Evolutionary conservation across 2,329 filamentous ascomycete genomes (phyloP), one percentile per base, ranked within the genome.

Genomic region (Pezicula carpinea): DNA sequence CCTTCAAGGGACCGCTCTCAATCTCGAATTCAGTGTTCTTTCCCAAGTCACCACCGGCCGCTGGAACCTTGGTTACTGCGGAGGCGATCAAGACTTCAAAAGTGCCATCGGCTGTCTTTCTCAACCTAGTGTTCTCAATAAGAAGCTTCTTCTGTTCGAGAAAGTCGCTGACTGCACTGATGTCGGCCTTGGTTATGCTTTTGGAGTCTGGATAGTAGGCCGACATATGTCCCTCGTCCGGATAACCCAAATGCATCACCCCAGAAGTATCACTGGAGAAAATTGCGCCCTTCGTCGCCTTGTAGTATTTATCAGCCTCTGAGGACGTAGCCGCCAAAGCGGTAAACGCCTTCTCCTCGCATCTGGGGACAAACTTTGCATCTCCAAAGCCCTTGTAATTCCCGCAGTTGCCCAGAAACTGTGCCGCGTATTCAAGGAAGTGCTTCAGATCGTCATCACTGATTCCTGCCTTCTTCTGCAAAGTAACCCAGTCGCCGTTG

Each of bases 311-410:
- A 59, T 78, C 72, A 6, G 85, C 80, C 44, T 85, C 79, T 2
- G 79, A 68, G 0, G 68, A 69, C 14, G 75, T 75, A 14, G 77
- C 74, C 38, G 84, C 83, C 29, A 92, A 72, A 50, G 83, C 77
- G 43, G 79, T 75, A 50, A 91, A 76, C 5, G 75, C 77, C 49
- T 79, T 76, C 55, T 82, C 76, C 6, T 76, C 72, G 59, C 86
- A 80, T 56, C 87, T 76, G 2, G 88, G 88, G 48, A 93, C 77
- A 62, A 93, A 91, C 64, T 93, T 93, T 59, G 84, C 80, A 66
- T 93, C 87, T 36, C 89, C 89, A 59, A 91, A 92, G 57, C 85
- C 86, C 71, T 92, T 92, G 71, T 92, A 93, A 67, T 93, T 93
- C 53, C 89, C 63, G 52, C 76, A 76, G 63, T 92, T 93, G 38